Evolutionary conservation across 1,284 basidiomycete genomes (phyloP).

Genomic region (Trichosporon sp.): DNA sequence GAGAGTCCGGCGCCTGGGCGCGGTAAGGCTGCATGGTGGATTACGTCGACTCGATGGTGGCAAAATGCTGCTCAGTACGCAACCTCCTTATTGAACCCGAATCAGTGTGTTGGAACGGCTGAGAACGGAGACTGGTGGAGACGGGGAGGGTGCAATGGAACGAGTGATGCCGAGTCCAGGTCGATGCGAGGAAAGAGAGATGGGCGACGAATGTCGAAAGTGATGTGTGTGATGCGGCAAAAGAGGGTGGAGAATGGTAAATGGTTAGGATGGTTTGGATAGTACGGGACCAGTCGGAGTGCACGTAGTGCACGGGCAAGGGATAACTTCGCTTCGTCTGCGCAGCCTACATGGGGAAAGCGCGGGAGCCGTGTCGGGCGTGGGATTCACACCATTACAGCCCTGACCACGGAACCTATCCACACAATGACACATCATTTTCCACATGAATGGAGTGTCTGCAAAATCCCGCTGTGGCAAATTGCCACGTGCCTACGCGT

Average conservation of each 20-base stretch:
- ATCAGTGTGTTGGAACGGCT: too few relatives aligned
- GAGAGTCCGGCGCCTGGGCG: slow-evolving; percentile 41
- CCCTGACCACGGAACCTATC: too few relatives aligned
- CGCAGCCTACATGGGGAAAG: not conserved
- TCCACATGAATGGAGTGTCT: not conserved
- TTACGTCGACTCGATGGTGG: not conserved
- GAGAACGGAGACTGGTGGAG: not conserved
- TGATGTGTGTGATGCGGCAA: slow-evolving; percentile 3
- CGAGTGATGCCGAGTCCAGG: not conserved
- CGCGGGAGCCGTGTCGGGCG: too few relatives aligned
- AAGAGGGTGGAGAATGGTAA: not conserved
- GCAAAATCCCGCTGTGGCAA: not conserved
- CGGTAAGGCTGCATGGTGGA: slow-evolving; percentile 50
- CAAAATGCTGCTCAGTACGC: not conserved
- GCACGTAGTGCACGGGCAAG: too few relatives aligned
- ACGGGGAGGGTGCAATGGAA: not conserved
- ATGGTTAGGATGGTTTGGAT: too few relatives aligned
- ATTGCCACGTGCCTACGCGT: not conserved
- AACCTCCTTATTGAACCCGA: too few relatives aligned
- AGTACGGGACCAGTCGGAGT: slow-evolving; percentile 2
- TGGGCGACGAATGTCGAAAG: not conserved
- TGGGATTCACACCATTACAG: too few relatives aligned
- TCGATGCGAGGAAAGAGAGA: not conserved
- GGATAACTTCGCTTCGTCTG: too few relatives aligned
- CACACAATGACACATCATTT: not conserved